Evolutionary conservation across 345 rosid genomes (phyloP), one percentile per base, ranked within the genome.

Genomic region (Hypericum androsaemum): DNA sequence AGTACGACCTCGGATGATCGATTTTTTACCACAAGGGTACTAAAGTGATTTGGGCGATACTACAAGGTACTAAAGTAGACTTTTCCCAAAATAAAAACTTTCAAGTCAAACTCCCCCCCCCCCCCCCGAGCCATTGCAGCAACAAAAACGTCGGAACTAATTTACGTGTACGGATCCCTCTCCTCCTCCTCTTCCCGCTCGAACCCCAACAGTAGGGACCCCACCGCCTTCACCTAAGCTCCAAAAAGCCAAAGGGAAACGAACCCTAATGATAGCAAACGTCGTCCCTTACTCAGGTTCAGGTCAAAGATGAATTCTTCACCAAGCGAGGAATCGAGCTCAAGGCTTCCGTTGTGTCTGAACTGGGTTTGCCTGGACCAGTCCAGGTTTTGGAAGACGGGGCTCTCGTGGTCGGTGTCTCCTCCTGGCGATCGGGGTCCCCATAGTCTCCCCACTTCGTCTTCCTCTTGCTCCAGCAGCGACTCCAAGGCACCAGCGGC

Each of bases 361-460:
- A 65, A 57, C 54, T 82, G 76, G 76, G 64, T 75, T 22, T 73
- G 73, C 43, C 39, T 77, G 15, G 97, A 89, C 64, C 88, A 81
- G 52, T 78, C 95, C 7, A 81, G 42, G n/a, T 55, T 60, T 0
- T 78, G 84, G 73, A 72, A 53, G 42, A 63, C 74, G 46, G 53
- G 67, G 14, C 70, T 89, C 6, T 83, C 95, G 0, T 86, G 94
- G 84, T 83, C 81, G 2, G 42, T 86, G 8, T 86, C 86, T 83
- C 48, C 68, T 83, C 43, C 75, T 89, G 0, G 74, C 80, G 22
- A 43, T 83, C 6, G 76, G 66, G n/a, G 73, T 59, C 8, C 97
- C 97, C 12, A 45, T 86, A 9, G 73, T 81, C 10, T 86, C n/a
- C 97, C 0, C 97, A 86, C 77, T 80, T 83, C 57, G 47, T 71